Base-by-base conservation (phyloP, 257 asterid species). In the Solanum pimpinellifolium region DNA sequence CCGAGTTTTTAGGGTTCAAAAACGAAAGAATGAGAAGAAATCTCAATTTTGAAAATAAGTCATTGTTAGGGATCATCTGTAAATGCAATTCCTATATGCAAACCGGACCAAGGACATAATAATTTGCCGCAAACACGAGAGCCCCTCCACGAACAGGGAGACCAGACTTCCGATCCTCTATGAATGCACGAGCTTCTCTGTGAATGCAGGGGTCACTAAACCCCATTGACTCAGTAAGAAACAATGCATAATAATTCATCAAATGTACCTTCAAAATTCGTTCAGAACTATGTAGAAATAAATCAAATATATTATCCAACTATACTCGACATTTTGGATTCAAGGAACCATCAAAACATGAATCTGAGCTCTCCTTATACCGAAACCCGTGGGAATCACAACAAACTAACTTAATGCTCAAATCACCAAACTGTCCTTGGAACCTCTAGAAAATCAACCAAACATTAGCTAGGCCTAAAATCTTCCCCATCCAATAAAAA, bases 211-310 rank as follows among this genome's bases (percentile, higher is more conserved):
- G n/a, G 65, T 7, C 65, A 56, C 4, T 11, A 56, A 56, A 56
- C n/a, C 20, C 65, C 11, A 56, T 10, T 23, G 20, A 56, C n/a
- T 7, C 2, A 56, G 11, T 18, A 56, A 56, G n/a, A 56, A 4
- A 56, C 4, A 56, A 18, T 11, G n/a, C 65, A 56, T 56, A 56
- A 56, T 9, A 56, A 56, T 56, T 2, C n/a, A 56, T 18, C n/a
- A 1, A 56, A 56, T 18, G n/a, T 10, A 2, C n/a, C n/a, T n/a
- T 56, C 21, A 0, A 0, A 56, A 18, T 56, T 56, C n/a, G 1
- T 9, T 56, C n/a, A 2, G 9, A 56, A 56, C 2, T 10, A 10
- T 10, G 65, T 23, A 18, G n/a, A 56, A n/a, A 6, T 52, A 56
- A 7, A 56, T n/a, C n/a, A 56, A 56, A 56, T 56, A 56, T 56